Evolutionary conservation across 2,329 filamentous ascomycete genomes (phyloP).

Genomic region (Pyrenochaeta sp.): DNA sequence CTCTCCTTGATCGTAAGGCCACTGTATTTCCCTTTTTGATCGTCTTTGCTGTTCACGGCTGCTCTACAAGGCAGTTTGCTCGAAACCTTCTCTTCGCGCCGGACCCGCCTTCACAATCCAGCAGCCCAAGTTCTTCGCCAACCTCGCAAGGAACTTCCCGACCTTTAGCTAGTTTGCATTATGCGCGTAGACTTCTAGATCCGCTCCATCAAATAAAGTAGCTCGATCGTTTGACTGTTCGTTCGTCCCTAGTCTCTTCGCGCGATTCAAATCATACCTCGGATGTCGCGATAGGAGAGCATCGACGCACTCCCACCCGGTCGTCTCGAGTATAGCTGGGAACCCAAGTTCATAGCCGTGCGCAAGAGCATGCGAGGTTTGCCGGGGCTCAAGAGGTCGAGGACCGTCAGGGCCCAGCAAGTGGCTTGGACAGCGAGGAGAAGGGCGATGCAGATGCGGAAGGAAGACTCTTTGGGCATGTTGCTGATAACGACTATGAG

Average conservation of each 20-base stretch:
- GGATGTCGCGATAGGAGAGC: not conserved
- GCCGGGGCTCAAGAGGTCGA: constrained; percentile 42
- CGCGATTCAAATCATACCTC: not conserved
- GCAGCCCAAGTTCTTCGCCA: not conserved
- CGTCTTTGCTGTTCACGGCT: not conserved
- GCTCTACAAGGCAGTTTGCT: not conserved
- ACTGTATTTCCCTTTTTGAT: not conserved
- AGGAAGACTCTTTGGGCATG: constrained; percentile 39
- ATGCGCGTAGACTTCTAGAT: not conserved
- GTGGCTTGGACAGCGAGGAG: constrained; percentile 42
- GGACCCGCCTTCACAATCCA: not conserved
- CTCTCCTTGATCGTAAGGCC: not conserved
- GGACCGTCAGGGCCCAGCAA: constrained; percentile 42
- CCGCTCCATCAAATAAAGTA: not conserved
- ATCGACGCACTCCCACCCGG: not conserved
- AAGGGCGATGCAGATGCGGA: constrained; percentile 40
- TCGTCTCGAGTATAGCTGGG: not conserved
- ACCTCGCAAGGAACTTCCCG: not conserved
- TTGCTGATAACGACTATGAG: not conserved
- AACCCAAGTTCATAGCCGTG: not conserved
- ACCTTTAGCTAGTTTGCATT: not conserved
- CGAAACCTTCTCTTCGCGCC: not conserved
- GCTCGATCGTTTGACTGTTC: not conserved
- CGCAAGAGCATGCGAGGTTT: constrained; percentile 22
- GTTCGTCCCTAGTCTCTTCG: not conserved